Conservation (phyloP, 2,329 filamentous ascomycete species). For the Paraconiothyrium brasiliense region DNA sequence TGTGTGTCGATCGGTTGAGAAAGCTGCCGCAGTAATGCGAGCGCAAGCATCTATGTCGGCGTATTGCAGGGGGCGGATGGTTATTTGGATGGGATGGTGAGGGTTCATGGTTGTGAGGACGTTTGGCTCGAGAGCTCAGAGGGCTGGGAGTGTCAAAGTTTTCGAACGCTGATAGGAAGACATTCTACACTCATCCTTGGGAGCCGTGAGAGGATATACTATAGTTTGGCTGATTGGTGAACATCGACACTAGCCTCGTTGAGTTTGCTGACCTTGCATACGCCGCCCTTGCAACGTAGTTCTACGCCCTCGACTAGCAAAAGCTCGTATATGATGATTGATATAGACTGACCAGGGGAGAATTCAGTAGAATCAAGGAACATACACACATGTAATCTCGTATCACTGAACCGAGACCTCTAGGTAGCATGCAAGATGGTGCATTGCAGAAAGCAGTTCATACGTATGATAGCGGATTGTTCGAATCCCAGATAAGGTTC, state of each 20-base stretch:
- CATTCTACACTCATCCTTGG: neutral
- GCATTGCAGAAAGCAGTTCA: neutral
- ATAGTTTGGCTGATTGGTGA: neutral
- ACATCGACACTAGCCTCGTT: neutral
- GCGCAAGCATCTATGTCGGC: conserved; percentile 13
- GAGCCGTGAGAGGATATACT: neutral
- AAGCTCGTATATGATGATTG: too few relatives aligned
- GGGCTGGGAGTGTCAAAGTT: too few relatives aligned
- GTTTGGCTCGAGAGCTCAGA: too few relatives aligned
- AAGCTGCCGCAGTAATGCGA: conserved; percentile 10
- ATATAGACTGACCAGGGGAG: too few relatives aligned
- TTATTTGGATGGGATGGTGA: neutral
- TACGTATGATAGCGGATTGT: neutral
- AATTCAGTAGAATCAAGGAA: too few relatives aligned
- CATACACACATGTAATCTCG: too few relatives aligned
- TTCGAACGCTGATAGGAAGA: too few relatives aligned
- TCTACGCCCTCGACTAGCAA: neutral
- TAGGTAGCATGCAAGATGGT: too few relatives aligned
- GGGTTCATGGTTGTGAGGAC: neutral
- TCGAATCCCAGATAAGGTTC: too few relatives aligned
- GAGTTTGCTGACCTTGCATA: neutral
- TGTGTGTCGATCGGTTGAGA: conserved; percentile 12
- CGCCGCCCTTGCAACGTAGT: neutral
- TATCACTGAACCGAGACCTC: too few relatives aligned
- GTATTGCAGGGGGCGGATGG: conserved; percentile 3